Conservation (phyloP, 768 basidiomycete genomes). For the Lactifluus hygrophoroides region DNA sequence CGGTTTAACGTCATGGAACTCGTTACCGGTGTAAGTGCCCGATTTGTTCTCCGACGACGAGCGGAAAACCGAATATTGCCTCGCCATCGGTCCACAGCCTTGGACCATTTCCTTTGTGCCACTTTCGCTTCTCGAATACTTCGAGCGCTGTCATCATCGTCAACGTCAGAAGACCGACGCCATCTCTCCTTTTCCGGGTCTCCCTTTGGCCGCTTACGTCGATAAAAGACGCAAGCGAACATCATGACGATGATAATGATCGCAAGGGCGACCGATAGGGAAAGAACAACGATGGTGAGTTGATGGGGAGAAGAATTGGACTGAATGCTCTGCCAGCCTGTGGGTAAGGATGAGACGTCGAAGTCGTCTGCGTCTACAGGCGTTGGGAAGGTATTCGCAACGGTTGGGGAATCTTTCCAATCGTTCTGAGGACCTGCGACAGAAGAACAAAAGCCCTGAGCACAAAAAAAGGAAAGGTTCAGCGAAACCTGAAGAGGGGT, state of each 20-base stretch:
- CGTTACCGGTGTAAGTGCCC: neutral
- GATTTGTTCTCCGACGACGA: constrained; percentile 42
- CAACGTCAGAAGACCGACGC: constrained; percentile 24
- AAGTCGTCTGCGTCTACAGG: constrained; percentile 12
- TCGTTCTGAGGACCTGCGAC: neutral
- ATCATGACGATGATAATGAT: constrained; percentile 53
- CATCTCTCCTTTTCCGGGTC: constrained; percentile 52
- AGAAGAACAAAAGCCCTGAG: neutral
- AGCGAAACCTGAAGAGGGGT: neutral
- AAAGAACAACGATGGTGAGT: constrained; percentile 30
- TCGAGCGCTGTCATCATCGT: constrained; percentile 25
- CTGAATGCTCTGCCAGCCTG: constrained; percentile 19
- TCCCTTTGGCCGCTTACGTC: constrained; percentile 33
- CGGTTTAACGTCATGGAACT: neutral
- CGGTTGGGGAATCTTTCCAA: too few species aligned
- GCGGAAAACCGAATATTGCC: constrained; percentile 52
- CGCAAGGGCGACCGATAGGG: constrained; percentile 55
- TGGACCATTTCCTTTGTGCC: constrained; percentile 55
- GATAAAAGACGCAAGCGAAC: constrained; percentile 52
- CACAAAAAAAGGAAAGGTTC: constrained; percentile 30
- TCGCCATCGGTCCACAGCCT: constrained; percentile 61
- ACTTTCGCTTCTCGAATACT: constrained; percentile 34
- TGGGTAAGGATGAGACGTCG: constrained; percentile 21
- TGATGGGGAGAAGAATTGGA: neutral
- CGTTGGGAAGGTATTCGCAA: too few species aligned